These are phyloP conservation scores for Xylaria sp. DNA, from an alignment of 2,329 filamentous ascomycete genomes.

Conservation along the genomic window DNA sequence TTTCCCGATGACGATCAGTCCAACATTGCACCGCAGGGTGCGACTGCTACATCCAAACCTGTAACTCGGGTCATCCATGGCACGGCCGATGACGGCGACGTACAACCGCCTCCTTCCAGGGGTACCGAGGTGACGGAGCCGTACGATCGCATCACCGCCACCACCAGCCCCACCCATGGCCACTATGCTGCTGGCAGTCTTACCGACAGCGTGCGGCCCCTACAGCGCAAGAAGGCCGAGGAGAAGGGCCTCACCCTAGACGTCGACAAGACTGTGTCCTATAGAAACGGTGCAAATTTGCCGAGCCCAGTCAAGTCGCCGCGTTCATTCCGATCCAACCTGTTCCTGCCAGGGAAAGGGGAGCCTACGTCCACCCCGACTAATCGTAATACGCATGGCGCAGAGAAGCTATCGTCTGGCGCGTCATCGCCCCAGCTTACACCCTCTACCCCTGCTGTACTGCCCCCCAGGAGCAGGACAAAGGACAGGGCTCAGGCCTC, in stretches of 20 bases:
- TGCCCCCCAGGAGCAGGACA: slow-evolving; percentile 28
- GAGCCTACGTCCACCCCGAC: slow-evolving; percentile 51
- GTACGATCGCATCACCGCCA: slow-evolving; percentile 71
- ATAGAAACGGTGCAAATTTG: slow-evolving; percentile 54
- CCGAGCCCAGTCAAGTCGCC: slow-evolving; percentile 71
- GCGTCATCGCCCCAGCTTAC: slow-evolving; percentile 72
- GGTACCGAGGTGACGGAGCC: slow-evolving; percentile 81
- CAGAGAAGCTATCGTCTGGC: slow-evolving; percentile 82
- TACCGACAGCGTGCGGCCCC: slow-evolving; percentile 76
- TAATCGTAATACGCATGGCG: slow-evolving; percentile 64
- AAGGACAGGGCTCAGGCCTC: slow-evolving; percentile 45
- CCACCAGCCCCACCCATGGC: slow-evolving; percentile 70
- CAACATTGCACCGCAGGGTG: slow-evolving; percentile 59
- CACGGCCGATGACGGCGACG: slow-evolving; percentile 50
- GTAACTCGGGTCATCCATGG: slow-evolving; percentile 39
- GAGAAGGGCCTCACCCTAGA: slow-evolving; percentile 57
- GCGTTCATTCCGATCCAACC: slow-evolving; percentile 75
- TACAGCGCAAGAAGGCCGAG: slow-evolving; percentile 57
- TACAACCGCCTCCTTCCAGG: slow-evolving; percentile 68
- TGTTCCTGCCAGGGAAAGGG: slow-evolving; percentile 65
- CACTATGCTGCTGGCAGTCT: slow-evolving; percentile 63
- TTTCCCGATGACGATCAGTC: slow-evolving; percentile 43
- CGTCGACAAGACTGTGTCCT: slow-evolving; percentile 59
- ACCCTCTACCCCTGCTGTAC: slow-evolving; percentile 30
- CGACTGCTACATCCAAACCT: slow-evolving; percentile 50